Conservation (phyloP, 2,329 filamentous ascomycete genomes). For the Mycocentrospora acerina region DNA sequence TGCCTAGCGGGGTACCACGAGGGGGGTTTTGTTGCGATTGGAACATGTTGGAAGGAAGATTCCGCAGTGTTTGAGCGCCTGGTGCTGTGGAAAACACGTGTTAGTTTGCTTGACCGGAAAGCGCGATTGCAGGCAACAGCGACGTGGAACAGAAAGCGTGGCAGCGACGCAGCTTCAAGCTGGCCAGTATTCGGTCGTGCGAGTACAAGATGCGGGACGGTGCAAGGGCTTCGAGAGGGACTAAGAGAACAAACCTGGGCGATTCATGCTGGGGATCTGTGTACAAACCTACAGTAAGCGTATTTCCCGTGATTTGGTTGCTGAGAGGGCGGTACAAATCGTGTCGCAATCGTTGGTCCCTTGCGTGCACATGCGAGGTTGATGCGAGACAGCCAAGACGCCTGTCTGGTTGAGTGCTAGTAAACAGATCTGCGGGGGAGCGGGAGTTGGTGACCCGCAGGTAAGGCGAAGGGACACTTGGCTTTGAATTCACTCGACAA, state of each 20-base stretch:
- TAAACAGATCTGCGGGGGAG: neutral
- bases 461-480: too few species aligned
- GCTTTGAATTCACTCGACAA: too few species aligned
- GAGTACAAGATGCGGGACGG: conserved; percentile 16
- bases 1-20: conserved; percentile 51
- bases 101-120: neutral
- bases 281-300: conserved; percentile 13
- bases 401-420: conserved; percentile 4
- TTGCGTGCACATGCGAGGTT: conserved; percentile 23
- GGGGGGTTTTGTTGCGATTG: conserved; percentile 51
- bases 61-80: conserved; percentile 54
- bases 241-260: conserved; percentile 47
- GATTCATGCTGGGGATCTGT: conserved; percentile 46
- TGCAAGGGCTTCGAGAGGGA: conserved; percentile 25
- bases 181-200: conserved; percentile 6
- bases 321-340: conserved; percentile 5
- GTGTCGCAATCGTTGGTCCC: conserved; percentile 7
- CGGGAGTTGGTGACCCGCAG: neutral
- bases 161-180: conserved; percentile 14
- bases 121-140: conserved; percentile 6
- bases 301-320: conserved; percentile 2
- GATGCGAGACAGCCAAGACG: conserved; percentile 14
- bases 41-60: conserved; percentile 56
- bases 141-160: conserved; percentile 11
- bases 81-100: conserved; percentile 40